Percentiles rank a stretch among this genome's conserved stretches.
Conservation (phyloP, 352 stramenopile genomes). For the Phytophthora ramorum region DNA sequence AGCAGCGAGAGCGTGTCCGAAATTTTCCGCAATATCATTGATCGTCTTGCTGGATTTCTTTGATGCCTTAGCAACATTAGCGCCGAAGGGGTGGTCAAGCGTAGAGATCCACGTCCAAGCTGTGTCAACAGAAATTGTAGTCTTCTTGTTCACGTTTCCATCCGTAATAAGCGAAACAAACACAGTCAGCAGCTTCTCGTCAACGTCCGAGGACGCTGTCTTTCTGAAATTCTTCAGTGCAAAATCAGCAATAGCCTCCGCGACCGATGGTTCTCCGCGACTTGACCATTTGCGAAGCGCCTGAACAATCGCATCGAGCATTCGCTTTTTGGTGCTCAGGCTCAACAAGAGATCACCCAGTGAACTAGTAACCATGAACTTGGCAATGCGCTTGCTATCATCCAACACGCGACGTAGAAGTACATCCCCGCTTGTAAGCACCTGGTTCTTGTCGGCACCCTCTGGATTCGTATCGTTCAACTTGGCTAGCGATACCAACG, state of each 20-base stretch:
- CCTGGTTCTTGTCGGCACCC: conserved; percentile 28
- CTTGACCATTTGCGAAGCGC: conserved; percentile 59
- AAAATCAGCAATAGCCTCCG: conserved; percentile 62
- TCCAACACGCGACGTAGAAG: conserved; percentile 78
- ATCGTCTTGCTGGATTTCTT: conserved; percentile 20
- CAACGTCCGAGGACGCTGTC: conserved; percentile 33
- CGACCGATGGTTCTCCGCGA: conserved; percentile 32
- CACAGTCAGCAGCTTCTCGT: conserved; percentile 69
- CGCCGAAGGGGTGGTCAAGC: conserved; percentile 66
- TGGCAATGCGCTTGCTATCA: conserved; percentile 75
- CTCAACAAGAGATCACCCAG: conserved; percentile 65
- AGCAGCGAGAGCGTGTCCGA: conserved; percentile 51
- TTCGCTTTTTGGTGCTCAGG: conserved; percentile 58
- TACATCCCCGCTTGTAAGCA: conserved; percentile 61
- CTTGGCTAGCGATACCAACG: conserved; percentile 70
- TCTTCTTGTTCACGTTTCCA: conserved; percentile 20
- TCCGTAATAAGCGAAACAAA: conserved; percentile 57
- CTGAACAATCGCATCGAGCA: conserved; percentile 58
- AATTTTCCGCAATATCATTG: conserved; percentile 41
- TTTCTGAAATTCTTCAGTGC: conserved; percentile 57
- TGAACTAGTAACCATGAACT: conserved; percentile 59
- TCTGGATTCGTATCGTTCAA: conserved; percentile 45
- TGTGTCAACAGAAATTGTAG: conserved; percentile 38
- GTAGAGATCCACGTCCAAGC: conserved; percentile 51
- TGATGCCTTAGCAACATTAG: conserved; percentile 20